Evolutionary conservation across 1,139 yeast genomes (phyloP), one percentile per base, ranked within the genome.

Genomic region (Ogataea hybrid): DNA sequence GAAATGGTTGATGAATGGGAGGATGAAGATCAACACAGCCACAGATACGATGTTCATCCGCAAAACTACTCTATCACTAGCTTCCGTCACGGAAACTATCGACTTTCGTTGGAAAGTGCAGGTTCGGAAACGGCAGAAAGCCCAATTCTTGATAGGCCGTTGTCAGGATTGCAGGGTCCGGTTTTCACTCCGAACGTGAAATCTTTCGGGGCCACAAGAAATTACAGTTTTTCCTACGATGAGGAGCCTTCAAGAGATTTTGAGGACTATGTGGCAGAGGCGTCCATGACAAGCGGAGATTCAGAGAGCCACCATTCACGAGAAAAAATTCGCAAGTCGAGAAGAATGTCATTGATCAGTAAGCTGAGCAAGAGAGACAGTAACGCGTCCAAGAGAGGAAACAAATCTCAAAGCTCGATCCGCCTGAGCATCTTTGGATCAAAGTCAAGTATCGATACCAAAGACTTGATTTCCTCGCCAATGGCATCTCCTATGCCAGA

Each of bases 161-260:
- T 80, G 5, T 73, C 74, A 51, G 88, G 88, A 0, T 61, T 81
- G 44, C 71, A 67, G 43, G 83, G 80, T 0, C 82, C 87, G 1
- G 68, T 77, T 1, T 75, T 79, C 51, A 54, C 54, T 28, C 44
- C 57, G 9, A 27, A 52, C 2, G 40, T 59, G 32, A 58, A 54
- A 35, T 50, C 57, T 3, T 47, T 54, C 9, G 37, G 33, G 5
- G 35, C 34, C 22, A n/a, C 43, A 14, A 6, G n/a, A 11, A 28
- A 30, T 10, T 40, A 40, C 17, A 37, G 37, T 17, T 37, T n/a
- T 22, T 16, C 33, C 4, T 28, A 25, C 30, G 21, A 30, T 14
- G 49, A 45, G 17, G 50, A 47, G 25, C 51, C 46, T 12, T 41
- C 49, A 6, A 43, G 39, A 22, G 51, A 42, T 11, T 51, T 51